These are phyloP conservation scores for Arthrobotrys megalospora DNA, from an alignment of 2,329 filamentous ascomycete species.

Conservation along the genomic window DNA sequence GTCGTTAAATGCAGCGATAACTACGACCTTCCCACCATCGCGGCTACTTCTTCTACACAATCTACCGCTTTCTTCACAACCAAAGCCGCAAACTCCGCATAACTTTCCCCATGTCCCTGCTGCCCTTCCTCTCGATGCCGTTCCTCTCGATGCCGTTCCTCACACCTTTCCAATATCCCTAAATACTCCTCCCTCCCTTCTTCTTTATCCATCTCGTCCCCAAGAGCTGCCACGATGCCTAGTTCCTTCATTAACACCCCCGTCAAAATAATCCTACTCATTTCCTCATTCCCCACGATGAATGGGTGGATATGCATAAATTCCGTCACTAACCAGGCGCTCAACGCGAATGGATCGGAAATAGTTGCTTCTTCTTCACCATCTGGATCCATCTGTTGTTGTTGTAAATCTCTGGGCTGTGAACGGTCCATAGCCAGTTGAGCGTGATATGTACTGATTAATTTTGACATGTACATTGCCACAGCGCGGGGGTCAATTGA, in stretches of 20 bases:
- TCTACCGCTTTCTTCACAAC: slow-evolving; percentile 29
- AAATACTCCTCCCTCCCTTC: slow-evolving; percentile 33
- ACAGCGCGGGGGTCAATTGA: slow-evolving; percentile 44
- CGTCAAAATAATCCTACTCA: slow-evolving; percentile 50
- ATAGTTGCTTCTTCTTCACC: slow-evolving; percentile 17
- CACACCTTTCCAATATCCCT: slow-evolving; percentile 32
- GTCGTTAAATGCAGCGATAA: no score
- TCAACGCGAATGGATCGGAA: slow-evolving; percentile 47
- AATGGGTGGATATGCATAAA: slow-evolving; percentile 53
- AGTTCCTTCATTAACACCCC: slow-evolving; percentile 49
- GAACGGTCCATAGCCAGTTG: slow-evolving; percentile 36
- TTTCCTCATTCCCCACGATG: slow-evolving; percentile 40
- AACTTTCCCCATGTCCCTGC: slow-evolving; percentile 2
- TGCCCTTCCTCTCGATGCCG: slow-evolving; percentile 9
- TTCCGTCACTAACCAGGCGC: slow-evolving; percentile 32
- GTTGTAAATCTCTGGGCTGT: background rate
- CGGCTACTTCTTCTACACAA: slow-evolving; percentile 37
- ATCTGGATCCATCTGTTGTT: background rate
- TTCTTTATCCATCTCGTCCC: slow-evolving; percentile 29
- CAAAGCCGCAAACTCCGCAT: slow-evolving; percentile 51
- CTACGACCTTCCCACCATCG: slow-evolving; percentile 48
- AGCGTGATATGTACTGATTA: slow-evolving; percentile 37
- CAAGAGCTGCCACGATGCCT: slow-evolving; percentile 27
- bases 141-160: slow-evolving; percentile 13
- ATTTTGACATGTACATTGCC: slow-evolving; percentile 42